A percentile compares a stretch with the other conserved stretches of the same genome.
phyloP scores from a whole-genome alignment of 2,329 filamentous ascomycete genomes.

The Calonectria pauciramosa region DNA sequence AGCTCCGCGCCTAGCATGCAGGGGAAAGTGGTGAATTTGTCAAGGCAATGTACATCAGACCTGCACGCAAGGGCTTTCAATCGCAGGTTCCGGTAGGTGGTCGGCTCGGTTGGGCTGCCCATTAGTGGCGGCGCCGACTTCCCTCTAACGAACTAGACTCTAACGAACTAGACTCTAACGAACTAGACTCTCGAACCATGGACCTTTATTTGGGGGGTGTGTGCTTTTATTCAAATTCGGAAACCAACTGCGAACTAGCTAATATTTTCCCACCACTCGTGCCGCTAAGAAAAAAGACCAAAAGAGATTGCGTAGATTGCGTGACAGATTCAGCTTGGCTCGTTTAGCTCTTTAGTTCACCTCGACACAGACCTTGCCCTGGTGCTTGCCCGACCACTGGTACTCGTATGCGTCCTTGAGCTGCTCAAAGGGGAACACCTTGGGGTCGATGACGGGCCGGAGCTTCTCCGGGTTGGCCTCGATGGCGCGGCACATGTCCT shows the following conservation, averaged over 20 bases:
- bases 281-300: not conserved
- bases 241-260: not conserved
- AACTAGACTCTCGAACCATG: not conserved
- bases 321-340: slow-evolving; percentile 1
- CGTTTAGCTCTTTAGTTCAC: slow-evolving; percentile 39
- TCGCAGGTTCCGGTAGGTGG: slow-evolving; percentile 2
- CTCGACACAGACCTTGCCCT: slow-evolving; percentile 55
- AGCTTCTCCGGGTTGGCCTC: slow-evolving; percentile 60
- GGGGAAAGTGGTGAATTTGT: not conserved
- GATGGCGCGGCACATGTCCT: slow-evolving; percentile 65
- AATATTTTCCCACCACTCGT: not conserved
- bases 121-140: not conserved
- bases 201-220: not conserved
- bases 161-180: not conserved
- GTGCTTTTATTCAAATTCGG: not conserved
- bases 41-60: slow-evolving; percentile 5
- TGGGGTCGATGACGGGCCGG: slow-evolving; percentile 62
- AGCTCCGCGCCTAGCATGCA: not conserved
- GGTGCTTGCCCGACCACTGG: slow-evolving; percentile 53
- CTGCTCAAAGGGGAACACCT: slow-evolving; percentile 60
- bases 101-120: not conserved
- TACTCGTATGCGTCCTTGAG: slow-evolving; percentile 60
- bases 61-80: not conserved
- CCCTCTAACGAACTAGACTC: not conserved
- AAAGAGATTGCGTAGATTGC: not conserved